phyloP scores from a whole-genome alignment of 164 flowering plant genomes.

The Taxillus chinensis region DNA sequence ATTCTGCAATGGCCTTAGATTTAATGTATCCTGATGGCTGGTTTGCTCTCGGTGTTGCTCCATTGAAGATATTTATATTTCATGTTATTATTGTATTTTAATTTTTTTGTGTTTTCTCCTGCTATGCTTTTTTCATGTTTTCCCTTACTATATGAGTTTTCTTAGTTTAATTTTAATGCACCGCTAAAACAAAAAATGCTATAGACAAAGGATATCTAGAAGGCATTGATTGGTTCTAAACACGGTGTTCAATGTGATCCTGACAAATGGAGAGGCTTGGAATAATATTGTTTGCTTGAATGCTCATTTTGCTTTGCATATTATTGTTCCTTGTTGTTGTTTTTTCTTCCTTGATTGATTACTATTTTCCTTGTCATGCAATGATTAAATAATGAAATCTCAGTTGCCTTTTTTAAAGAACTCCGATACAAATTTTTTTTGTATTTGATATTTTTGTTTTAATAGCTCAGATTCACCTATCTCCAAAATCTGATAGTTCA shows the following conservation, averaged over 20 bases:
- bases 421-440: too few relatives aligned
- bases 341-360: too few relatives aligned
- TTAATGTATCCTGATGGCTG: constrained; percentile 92
- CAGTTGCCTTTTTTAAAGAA: too few relatives aligned
- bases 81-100: too few relatives aligned
- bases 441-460: too few relatives aligned
- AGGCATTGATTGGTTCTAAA: constrained; percentile 76
- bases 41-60: constrained; percentile 99
- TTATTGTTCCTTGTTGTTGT: not conserved
- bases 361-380: too few relatives aligned
- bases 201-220: constrained; percentile 74
- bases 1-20: constrained; percentile 84
- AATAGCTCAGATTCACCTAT: too few relatives aligned
- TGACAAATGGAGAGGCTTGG: constrained; percentile 99
- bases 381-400: too few relatives aligned
- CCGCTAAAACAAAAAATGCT: constrained; percentile 8
- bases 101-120: too few relatives aligned
- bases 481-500: too few relatives aligned
- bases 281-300: constrained; percentile 93
- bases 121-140: not conserved
- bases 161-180: too few relatives aligned
- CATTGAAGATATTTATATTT: constrained; percentile 50
- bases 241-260: constrained; percentile 93
- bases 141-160: too few relatives aligned
- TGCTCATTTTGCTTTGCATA: constrained; percentile 12